Conservation (phyloP, 75 land plant species). For the Larix kaempferi region DNA sequence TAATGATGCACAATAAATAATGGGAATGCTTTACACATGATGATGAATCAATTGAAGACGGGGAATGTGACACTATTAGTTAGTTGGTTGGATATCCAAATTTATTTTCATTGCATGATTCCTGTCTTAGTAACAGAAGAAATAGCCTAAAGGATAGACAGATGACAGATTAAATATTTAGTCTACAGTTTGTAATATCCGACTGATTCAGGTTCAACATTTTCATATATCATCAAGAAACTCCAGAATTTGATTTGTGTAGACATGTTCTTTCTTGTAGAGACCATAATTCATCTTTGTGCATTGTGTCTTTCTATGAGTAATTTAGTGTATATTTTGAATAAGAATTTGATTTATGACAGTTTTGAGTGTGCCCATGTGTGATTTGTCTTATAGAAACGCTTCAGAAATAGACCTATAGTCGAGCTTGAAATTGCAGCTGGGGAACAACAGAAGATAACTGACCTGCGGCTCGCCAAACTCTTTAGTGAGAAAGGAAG, state of each 20-base stretch:
- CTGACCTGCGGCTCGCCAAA: constrained; percentile 75
- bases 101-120: no score
- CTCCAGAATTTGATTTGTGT: neutral
- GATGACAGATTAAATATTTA: neutral
- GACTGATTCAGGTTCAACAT: neutral
- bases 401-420: constrained; percentile 70
- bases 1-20: no score
- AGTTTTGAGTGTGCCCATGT: neutral
- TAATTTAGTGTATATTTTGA: neutral
- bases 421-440: constrained; percentile 84
- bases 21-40: no score
- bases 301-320: neutral
- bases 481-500: constrained; percentile 35
- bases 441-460: constrained; percentile 83
- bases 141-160: no score
- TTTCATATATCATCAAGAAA: neutral
- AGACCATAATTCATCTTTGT: neutral
- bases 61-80: no score
- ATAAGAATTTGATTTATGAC: neutral
- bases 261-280: neutral
- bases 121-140: no score
- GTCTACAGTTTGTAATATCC: neutral
- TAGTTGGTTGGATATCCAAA: no score
- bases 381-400: constrained; percentile 38
- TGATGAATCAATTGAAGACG: no score